These are phyloP conservation scores for Cucumis melo DNA, from an alignment of 306 rosid species.

Conservation along the genomic window DNA sequence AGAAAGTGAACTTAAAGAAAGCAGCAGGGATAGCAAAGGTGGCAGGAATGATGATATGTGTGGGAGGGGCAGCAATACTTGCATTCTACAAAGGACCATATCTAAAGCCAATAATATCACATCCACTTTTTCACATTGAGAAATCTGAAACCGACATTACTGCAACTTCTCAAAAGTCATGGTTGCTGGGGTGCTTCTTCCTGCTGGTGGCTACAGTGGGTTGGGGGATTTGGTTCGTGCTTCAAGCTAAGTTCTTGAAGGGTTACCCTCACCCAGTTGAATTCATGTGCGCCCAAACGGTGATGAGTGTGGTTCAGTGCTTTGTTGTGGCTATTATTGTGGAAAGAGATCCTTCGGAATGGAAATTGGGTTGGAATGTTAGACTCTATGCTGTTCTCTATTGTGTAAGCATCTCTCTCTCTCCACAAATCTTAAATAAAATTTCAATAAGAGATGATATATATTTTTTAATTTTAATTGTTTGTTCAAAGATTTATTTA, in stretches of 20 bases:
- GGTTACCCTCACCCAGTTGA: slow-evolving; percentile 61
- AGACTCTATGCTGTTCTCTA: slow-evolving; percentile 54
- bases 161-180: slow-evolving; percentile 5
- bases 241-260: slow-evolving; percentile 31
- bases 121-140: neutral
- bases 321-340: slow-evolving; percentile 48
- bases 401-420: slow-evolving; percentile 28
- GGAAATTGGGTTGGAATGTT: slow-evolving; percentile 70
- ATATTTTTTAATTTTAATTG: too few species aligned
- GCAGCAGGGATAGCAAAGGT: slow-evolving; percentile 37
- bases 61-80: slow-evolving; percentile 38
- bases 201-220: slow-evolving; percentile 14
- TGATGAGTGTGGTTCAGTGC: slow-evolving; percentile 47
- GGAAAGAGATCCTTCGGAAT: slow-evolving; percentile 53
- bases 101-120: slow-evolving; percentile 9
- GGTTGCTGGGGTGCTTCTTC: slow-evolving; percentile 45
- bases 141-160: neutral
- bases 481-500: too few species aligned
- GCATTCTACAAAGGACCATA: slow-evolving; percentile 48
- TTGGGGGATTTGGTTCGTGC: slow-evolving; percentile 38
- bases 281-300: slow-evolving; percentile 55
- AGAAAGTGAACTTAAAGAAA: slow-evolving; percentile 32
- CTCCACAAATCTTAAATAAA: too few species aligned
- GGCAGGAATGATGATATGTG: slow-evolving; percentile 29
- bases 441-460: too few species aligned